Percentiles rank a stretch among this genome's conserved stretches.
These are phyloP conservation scores for Kluyveromyces sp. DNA, from an alignment of 1,139 yeast genomes.

Conservation along the genomic window DNA sequence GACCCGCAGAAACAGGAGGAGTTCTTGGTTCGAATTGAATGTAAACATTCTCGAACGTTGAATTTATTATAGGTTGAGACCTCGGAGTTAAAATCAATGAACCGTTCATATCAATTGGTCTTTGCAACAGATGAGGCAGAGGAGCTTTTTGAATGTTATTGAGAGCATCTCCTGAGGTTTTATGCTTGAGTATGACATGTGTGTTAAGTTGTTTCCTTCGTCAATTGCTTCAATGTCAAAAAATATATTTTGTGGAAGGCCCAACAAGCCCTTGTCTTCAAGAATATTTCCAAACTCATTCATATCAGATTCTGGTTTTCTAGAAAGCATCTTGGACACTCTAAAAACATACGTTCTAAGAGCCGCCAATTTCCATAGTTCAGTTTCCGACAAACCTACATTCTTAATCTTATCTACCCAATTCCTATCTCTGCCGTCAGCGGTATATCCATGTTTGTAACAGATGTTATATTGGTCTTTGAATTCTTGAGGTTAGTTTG, in stretches of 20 bases:
- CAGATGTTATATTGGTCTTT: slow-evolving; percentile 30
- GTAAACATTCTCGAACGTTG: slow-evolving; percentile 52
- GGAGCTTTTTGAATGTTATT: neutral
- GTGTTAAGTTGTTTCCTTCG: slow-evolving; percentile 5
- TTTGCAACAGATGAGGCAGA: slow-evolving; percentile 8
- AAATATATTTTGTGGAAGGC: slow-evolving; percentile 56
- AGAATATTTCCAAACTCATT: slow-evolving; percentile 19
- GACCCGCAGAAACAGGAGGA: neutral
- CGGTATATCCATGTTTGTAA: slow-evolving; percentile 35
- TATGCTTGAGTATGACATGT: slow-evolving; percentile 6
- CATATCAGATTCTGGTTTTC: slow-evolving; percentile 9
- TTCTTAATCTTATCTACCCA: slow-evolving; percentile 66
- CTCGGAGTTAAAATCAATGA: slow-evolving; percentile 31
- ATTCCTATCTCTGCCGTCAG: slow-evolving; percentile 47
- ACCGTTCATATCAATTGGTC: slow-evolving; percentile 23
- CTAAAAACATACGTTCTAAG: slow-evolving; percentile 61
- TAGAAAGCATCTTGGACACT: slow-evolving; percentile 35
- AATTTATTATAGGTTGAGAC: slow-evolving; percentile 46
- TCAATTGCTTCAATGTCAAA: slow-evolving; percentile 41
- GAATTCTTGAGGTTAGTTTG: slow-evolving; percentile 19
- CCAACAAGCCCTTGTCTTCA: slow-evolving; percentile 9
- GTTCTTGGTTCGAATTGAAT: slow-evolving; percentile 43
- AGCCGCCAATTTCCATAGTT: slow-evolving; percentile 75
- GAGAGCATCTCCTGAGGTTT: neutral
- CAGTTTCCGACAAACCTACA: slow-evolving; percentile 63